Percentiles rank a stretch among this genome's conserved stretches.
These are phyloP conservation scores for Cytospora paraplurivora DNA, from an alignment of 2,329 filamentous ascomycete genomes.

Conservation along the genomic window DNA sequence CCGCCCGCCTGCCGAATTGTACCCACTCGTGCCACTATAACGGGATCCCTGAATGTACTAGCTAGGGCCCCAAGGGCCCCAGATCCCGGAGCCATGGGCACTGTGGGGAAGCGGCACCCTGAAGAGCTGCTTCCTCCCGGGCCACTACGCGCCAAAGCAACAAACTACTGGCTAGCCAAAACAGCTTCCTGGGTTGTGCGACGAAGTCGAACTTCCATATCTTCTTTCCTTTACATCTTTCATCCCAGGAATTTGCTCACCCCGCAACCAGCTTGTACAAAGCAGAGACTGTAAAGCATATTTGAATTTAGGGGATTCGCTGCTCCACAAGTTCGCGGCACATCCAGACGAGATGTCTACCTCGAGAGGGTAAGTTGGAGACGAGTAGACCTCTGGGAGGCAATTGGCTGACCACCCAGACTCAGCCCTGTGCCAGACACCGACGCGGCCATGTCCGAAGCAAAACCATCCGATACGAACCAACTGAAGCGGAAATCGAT, in stretches of 20 bases:
- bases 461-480: slow-evolving; percentile 10
- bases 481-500: slow-evolving; percentile 27
- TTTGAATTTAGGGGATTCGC: neutral
- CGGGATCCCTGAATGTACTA: neutral
- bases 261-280: neutral
- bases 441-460: slow-evolving; percentile 5
- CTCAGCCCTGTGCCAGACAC: slow-evolving; percentile 7
- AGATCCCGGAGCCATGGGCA: neutral
- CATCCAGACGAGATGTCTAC: slow-evolving; percentile 9
- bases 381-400: no score
- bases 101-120: neutral
- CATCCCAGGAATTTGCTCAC: neutral
- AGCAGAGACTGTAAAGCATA: neutral
- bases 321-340: neutral
- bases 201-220: neutral
- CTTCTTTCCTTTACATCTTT: neutral
- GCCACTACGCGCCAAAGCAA: neutral
- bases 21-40: neutral
- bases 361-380: slow-evolving; percentile 3
- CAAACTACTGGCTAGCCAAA: neutral
- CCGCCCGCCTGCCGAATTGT: slow-evolving; percentile 15
- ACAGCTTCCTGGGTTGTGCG: neutral
- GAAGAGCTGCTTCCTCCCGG: neutral
- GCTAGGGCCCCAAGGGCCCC: neutral
- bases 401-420: neutral